Evolutionary conservation across 257 asterid species (phyloP).

Genomic region (Capsicum chinense): DNA sequence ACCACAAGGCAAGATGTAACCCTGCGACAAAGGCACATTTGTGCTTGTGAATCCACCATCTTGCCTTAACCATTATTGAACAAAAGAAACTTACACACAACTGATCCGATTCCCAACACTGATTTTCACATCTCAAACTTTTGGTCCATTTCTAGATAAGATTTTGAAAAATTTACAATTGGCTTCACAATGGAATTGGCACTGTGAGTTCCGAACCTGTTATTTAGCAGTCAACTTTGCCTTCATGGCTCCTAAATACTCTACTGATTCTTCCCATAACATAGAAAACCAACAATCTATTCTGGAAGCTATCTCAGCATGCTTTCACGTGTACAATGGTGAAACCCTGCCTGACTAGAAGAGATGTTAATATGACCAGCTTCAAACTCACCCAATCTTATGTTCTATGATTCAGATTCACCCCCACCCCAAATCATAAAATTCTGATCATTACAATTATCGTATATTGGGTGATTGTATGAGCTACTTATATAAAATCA

Average conservation of each 20-base stretch:
- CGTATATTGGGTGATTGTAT: not conserved
- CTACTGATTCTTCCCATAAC: not conserved
- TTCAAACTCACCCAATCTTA: not conserved
- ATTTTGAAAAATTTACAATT: not conserved
- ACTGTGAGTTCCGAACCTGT: not conserved
- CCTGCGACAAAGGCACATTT: not conserved
- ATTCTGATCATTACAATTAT: not conserved
- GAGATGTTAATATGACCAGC: not conserved
- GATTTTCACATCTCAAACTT: not conserved
- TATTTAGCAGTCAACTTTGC: not conserved
- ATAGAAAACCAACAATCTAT: not conserved
- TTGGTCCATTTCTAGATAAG: not conserved
- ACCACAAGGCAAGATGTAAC: not conserved
- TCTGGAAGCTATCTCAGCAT: not conserved
- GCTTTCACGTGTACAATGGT: not conserved
- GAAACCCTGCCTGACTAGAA: not conserved
- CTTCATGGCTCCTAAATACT: constrained; percentile 8
- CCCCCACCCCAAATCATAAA: not conserved
- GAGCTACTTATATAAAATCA: not conserved
- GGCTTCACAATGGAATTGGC: not conserved
- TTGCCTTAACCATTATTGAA: not conserved
- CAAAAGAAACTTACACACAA: not conserved
- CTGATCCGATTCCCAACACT: constrained; percentile 5
- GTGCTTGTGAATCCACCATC: not conserved
- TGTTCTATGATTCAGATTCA: not conserved